These are phyloP conservation scores for Pouteria glomerata DNA, from an alignment of 148 eudicot genomes.

Conservation along the genomic window DNA sequence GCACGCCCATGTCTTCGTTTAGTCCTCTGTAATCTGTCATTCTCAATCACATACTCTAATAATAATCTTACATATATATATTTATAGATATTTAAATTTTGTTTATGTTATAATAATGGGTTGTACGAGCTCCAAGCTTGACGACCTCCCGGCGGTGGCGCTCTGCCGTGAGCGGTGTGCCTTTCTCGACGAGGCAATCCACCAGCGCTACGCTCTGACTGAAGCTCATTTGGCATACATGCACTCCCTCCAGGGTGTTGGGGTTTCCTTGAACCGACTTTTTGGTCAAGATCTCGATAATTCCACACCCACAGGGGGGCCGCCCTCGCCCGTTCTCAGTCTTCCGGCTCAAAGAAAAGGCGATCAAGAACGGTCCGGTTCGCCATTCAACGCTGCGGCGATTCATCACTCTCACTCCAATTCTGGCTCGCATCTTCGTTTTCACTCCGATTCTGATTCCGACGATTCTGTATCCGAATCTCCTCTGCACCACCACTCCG, in stretches of 20 bases:
- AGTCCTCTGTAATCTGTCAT: too few species aligned
- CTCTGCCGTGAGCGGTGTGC: slow-evolving; percentile 65
- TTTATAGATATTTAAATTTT: too few species aligned
- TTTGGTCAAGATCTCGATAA: slow-evolving; percentile 24
- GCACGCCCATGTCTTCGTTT: not conserved
- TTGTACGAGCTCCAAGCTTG: slow-evolving; percentile 69
- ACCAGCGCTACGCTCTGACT: slow-evolving; percentile 55
- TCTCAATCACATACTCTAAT: too few species aligned
- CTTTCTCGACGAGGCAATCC: slow-evolving; percentile 50
- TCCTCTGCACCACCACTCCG: slow-evolving; percentile 34
- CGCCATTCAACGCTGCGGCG: too few species aligned
- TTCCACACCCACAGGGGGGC: slow-evolving; percentile 11
- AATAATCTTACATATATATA: too few species aligned
- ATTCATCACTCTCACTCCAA: slow-evolving; percentile 29
- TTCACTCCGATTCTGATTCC: slow-evolving; percentile 41
- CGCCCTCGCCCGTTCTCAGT: slow-evolving; percentile 36
- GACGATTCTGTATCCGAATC: slow-evolving; percentile 27
- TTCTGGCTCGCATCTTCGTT: slow-evolving; percentile 59
- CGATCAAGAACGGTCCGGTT: slow-evolving; percentile 10
- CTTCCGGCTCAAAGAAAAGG: slow-evolving; percentile 33
- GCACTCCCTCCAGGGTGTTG: slow-evolving; percentile 52
- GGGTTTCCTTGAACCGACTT: slow-evolving; percentile 46
- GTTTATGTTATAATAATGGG: slow-evolving; percentile 44
- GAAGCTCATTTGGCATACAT: slow-evolving; percentile 64
- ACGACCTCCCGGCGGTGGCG: slow-evolving; percentile 73